Evolutionary conservation across 495 filamentous ascomycete genomes (phyloP).

Genomic region (Cudoniella acicularis): DNA sequence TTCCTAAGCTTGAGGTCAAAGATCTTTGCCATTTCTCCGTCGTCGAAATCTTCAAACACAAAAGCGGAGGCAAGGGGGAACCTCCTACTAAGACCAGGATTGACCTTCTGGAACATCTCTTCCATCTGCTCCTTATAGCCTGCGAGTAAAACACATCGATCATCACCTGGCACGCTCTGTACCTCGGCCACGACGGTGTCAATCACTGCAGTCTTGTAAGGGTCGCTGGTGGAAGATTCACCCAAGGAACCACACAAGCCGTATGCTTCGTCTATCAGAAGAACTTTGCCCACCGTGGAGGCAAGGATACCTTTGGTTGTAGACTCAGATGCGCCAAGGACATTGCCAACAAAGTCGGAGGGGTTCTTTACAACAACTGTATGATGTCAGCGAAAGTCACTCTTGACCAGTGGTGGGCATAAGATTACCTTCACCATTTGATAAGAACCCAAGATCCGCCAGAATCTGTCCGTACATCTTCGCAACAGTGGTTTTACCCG

Average conservation of each 20-base stretch:
- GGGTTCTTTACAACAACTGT: slow-evolving; percentile 68
- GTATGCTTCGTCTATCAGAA: slow-evolving; percentile 78
- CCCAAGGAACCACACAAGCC: slow-evolving; percentile 32
- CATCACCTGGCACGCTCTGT: slow-evolving; percentile 71
- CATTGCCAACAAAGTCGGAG: slow-evolving; percentile 64
- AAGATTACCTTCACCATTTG: slow-evolving; percentile 65
- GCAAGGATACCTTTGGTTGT: slow-evolving; percentile 70
- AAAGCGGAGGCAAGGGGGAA: slow-evolving; percentile 67
- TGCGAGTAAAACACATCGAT: slow-evolving; percentile 72
- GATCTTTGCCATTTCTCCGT: slow-evolving; percentile 53
- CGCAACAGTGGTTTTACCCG: slow-evolving; percentile 74
- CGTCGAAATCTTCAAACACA: slow-evolving; percentile 65
- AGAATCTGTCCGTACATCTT: slow-evolving; percentile 69
- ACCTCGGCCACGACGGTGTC: slow-evolving; percentile 85
- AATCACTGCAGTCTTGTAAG: slow-evolving; percentile 61
- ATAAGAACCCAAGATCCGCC: slow-evolving; percentile 55
- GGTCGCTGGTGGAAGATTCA: slow-evolving; percentile 36
- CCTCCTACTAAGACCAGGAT: slow-evolving; percentile 66
- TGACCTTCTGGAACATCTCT: slow-evolving; percentile 75
- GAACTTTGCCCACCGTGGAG: slow-evolving; percentile 63
- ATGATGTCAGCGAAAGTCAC: too few relatives aligned
- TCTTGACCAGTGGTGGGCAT: too few relatives aligned
- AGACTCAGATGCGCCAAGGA: slow-evolving; percentile 62
- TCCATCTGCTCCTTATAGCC: slow-evolving; percentile 75
- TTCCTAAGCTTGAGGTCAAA: slow-evolving; percentile 53